Base-by-base conservation (phyloP, 768 basidiomycete species). In the Leccinum aurantiacum region DNA sequence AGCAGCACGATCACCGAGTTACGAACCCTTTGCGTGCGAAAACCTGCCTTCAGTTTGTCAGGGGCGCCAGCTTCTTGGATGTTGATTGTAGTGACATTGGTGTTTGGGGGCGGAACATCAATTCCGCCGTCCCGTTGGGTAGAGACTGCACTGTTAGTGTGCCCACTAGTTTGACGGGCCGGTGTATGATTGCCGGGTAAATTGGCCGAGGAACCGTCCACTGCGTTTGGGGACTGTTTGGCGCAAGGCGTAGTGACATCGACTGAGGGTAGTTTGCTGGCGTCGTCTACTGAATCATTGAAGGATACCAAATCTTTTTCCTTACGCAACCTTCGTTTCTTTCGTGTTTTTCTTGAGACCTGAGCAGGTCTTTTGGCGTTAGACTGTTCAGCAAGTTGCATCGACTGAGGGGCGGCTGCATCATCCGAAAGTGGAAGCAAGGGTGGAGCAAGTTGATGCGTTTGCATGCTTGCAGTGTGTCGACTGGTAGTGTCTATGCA, bases 11-110 rank as follows among this genome's bases (percentile, higher is more conserved):
- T n/a, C 3, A 35, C 50, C 6, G 17, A 53, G 3, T 50, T n/a
- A 63, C 72, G 35, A 60, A 72, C 72, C 54, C 72, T 65, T 48
- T 74, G 56, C 19, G 71, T 72, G 46, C 65, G 63, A 54, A 72
- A 2, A 9, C 70, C 70, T n/a, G 69, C 67, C 41, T 58, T 60
- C 37, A 68, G 27, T 46, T 5, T 57, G 33, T 33, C 33, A 44
- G 60, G 51, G 14, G 27, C 15, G 2, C 11, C 19, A 2, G 22
- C 19, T 50, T 57, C 61, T 50, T 3, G 17, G 41, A 8, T 19
- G 3, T 19, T 5, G 4, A 24, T 41, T 2, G 8, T 25, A 11
- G 48, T 37, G n/a, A 7, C n/a, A 25, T 54, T 27, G 4, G 24
- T n/a, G 17, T 44, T 57, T 31, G 46, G 47, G 11, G 13, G 57